Base-by-base conservation (phyloP, 2,329 filamentous ascomycete species). In the Exserohilum rostratum region DNA sequence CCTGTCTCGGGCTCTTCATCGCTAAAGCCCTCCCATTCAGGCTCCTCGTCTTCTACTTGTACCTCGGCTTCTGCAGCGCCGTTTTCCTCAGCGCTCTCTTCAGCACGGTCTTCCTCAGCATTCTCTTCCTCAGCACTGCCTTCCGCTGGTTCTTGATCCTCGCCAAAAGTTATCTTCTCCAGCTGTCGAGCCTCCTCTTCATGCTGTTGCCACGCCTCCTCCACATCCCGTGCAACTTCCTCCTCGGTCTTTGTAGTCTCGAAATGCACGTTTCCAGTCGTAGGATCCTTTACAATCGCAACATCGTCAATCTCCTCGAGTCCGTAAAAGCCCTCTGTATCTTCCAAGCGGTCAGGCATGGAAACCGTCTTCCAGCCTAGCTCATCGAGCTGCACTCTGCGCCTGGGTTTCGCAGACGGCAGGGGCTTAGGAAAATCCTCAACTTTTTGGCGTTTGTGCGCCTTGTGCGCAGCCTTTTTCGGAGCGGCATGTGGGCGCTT, bases 241-340 rank as follows among this genome's bases (percentile, higher is more conserved):
- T 65, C 64, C 46, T 64, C 67, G 7, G 61, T 64, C 58, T 72
- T 69, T 22, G 63, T 61, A 22, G 72, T 72, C 56, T 66, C 64
- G 53, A 78, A 82, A 5, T 77, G 73, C 5, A 81, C 59, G 13
- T 67, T 71, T 6, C 86, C 86, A 27, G 88, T 82, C 2, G 67
- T 64, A 0, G 64, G 65, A 20, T 81, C 77, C 58, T 83, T 85
- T 37, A 96, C 80, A n/a, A 99, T 82, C 27, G 96, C 90, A 1
- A 99, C 90, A 46, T 90, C 91, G 13, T 96, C 90, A 42, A 98
- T 88, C 68, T 98, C 93, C 68, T 99, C 92, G 1, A 99, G 78
- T 0, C 90, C 92, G 66, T 88, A 96, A 74, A 99, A 97, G 0
- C 95, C 95, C 61, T 96, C 92, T n/a, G 90, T 90, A 77, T 97